Evolutionary conservation across 176 grass and related monocot genomes (phyloP), one percentile per base, ranked within the genome.

Genomic region (Rhynchospora breviuscula): DNA sequence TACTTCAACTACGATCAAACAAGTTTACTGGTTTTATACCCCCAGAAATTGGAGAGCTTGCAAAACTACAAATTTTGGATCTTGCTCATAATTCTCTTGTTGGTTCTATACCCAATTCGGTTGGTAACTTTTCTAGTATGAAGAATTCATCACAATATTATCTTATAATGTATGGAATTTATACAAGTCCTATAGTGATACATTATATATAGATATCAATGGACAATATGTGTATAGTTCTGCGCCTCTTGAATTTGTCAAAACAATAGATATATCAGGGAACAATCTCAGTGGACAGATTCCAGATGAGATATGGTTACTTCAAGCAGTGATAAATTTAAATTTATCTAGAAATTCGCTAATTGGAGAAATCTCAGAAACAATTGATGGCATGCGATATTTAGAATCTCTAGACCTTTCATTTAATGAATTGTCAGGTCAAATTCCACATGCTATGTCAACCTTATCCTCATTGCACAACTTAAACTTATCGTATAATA

Each of bases 341-440:
- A 86, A 86, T 11, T 8, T 69, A 25, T 80, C 75, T 0, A 64
- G 45, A 22, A 86, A 79, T 44, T 5, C 4, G 45, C 35, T 86
- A 10, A 6, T 0, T 52, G 40, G 72, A 9, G 25, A 15, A 44
- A 85, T 85, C 70, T 67, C 83, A 46, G 17, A 23, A 43, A 78
- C 15, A 4, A 35, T 79, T 66, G 57, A 18, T n/a, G 22, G 58
- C 46, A 79, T 79, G 59, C 19, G 10, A 67, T 79, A 35, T 40
- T 75, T 84, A 69, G 67, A 84, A 59, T 52, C 46, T 74, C 51
- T 84, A 0, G 66, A 84, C 14, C 33, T 84, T 25, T 84, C 82
- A 54, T 33, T 73, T 25, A 74, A 84, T 6, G 33, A 74, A 2
- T 14, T 83, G 3, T 71, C 63, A 12, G 81, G 45, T 9, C 9